A percentile compares a stretch with the other conserved stretches of the same genome.
Evolutionary conservation across 1,284 basidiomycete species (phyloP).

Genomic region (Xerocomus amazonicus): DNA sequence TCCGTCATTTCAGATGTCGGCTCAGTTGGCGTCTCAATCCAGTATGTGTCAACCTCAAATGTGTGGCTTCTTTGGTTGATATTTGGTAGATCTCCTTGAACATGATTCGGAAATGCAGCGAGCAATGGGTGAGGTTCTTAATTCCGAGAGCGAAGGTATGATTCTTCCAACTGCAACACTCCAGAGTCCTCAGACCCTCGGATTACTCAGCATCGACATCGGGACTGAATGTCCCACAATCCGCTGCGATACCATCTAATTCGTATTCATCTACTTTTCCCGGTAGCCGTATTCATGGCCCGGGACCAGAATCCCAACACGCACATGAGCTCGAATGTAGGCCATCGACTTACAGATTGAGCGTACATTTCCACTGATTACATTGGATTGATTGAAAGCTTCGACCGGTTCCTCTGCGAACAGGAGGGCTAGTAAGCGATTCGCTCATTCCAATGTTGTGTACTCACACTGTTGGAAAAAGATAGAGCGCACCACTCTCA

Average conservation of each 20-base stretch:
- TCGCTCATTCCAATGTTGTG: neutral
- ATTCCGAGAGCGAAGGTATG: conserved; percentile 35
- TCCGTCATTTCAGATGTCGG: conserved; percentile 57
- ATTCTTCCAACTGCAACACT: neutral
- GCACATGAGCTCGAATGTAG: conserved; percentile 20
- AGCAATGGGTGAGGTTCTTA: conserved; percentile 55
- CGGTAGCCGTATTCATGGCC: conserved; percentile 1
- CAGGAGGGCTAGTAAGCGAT: conserved; percentile 16
- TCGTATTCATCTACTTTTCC: conserved; percentile 16
- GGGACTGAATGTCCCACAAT: conserved; percentile 3
- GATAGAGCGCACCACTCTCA: conserved; percentile 15
- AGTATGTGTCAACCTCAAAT: conserved; percentile 42
- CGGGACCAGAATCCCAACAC: conserved; percentile 6
- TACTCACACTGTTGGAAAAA: conserved; percentile 14
- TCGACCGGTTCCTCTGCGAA: conserved; percentile 13
- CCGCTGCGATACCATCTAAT: conserved; percentile 8
- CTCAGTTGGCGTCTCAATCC: conserved; percentile 50
- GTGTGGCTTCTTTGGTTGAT: conserved; percentile 13
- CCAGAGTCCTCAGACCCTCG: neutral
- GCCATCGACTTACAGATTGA: conserved; percentile 1
- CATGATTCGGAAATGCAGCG: conserved; percentile 72
- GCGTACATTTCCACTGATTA: conserved; percentile 3
- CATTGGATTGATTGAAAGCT: conserved; percentile 13
- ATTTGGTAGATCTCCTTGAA: conserved; percentile 57
- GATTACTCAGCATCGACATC: conserved; percentile 15